phyloP scores from a whole-genome alignment of 371 early-diverging fungal species.

The Mortierella sp. region DNA sequence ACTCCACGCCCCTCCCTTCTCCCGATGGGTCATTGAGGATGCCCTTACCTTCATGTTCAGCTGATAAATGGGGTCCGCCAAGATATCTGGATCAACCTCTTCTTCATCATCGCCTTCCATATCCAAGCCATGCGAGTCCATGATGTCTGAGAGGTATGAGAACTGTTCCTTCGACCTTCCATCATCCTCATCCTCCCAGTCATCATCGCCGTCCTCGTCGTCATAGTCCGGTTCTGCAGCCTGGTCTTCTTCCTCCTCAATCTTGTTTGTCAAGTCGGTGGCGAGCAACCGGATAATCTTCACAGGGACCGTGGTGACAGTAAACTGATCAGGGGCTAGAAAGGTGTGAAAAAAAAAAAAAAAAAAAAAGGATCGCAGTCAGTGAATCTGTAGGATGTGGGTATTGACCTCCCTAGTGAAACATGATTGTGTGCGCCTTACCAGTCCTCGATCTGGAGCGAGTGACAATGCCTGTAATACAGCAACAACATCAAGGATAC shows the following conservation, averaged over 20 bases:
- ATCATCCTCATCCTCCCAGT: slow-evolving; percentile 30
- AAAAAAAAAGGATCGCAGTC: too few species aligned
- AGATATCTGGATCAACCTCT: slow-evolving; percentile 77
- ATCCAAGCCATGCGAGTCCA: slow-evolving; percentile 52
- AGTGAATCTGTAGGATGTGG: too few species aligned
- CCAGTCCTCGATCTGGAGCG: slow-evolving; percentile 51
- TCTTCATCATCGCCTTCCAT: slow-evolving; percentile 69
- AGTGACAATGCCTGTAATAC: slow-evolving; percentile 52
- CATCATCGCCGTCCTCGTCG: slow-evolving; percentile 43
- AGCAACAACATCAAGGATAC: too few species aligned
- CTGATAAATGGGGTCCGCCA: slow-evolving; percentile 79
- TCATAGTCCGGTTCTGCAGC: slow-evolving; percentile 46
- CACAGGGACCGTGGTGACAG: slow-evolving; percentile 76
- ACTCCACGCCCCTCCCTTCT: too few species aligned
- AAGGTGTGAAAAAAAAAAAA: too few species aligned
- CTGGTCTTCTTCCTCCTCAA: slow-evolving; percentile 54
- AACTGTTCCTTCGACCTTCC: slow-evolving; percentile 29
- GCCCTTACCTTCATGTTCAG: slow-evolving; percentile 69
- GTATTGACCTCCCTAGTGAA: too few species aligned
- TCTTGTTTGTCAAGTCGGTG: slow-evolving; percentile 73
- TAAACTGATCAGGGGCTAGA: slow-evolving; percentile 83
- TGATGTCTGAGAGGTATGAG: slow-evolving; percentile 38
- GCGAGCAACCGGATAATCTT: slow-evolving; percentile 88
- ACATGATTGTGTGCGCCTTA: slow-evolving; percentile 11
- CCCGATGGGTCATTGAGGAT: too few species aligned